Conservation (phyloP, 2,329 filamentous ascomycete species). For the Xylaria arbuscula region DNA sequence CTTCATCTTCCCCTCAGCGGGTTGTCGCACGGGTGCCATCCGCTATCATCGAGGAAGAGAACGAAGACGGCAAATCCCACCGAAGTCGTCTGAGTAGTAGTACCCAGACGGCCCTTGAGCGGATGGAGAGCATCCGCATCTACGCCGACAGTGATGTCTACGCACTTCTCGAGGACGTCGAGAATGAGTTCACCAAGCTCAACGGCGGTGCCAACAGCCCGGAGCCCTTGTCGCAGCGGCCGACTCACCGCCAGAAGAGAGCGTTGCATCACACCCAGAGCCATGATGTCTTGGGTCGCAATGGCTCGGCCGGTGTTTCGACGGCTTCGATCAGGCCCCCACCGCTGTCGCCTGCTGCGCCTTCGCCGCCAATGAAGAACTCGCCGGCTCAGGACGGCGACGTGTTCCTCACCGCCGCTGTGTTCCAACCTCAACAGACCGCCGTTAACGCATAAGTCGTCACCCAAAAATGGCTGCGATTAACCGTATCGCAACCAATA, state of each 20-base stretch:
- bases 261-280: slow-evolving; percentile 62
- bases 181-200: slow-evolving; percentile 66
- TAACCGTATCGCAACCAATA: background rate
- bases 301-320: slow-evolving; percentile 39
- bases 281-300: slow-evolving; percentile 61
- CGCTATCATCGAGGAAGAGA: slow-evolving; percentile 65
- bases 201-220: slow-evolving; percentile 48
- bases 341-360: slow-evolving; percentile 51
- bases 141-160: slow-evolving; percentile 76
- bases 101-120: slow-evolving; percentile 46
- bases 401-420: slow-evolving; percentile 62
- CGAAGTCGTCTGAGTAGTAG: slow-evolving; percentile 42
- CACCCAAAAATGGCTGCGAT: slow-evolving; percentile 13
- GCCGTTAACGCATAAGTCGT: slow-evolving; percentile 28
- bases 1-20: slow-evolving; percentile 62
- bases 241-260: slow-evolving; percentile 53
- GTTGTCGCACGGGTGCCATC: slow-evolving; percentile 66
- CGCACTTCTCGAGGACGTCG: slow-evolving; percentile 73
- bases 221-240: slow-evolving; percentile 37
- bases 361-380: slow-evolving; percentile 52
- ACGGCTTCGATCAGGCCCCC: slow-evolving; percentile 45
- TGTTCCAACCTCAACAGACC: slow-evolving; percentile 57
- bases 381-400: slow-evolving; percentile 47
- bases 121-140: slow-evolving; percentile 72
- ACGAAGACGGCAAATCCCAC: slow-evolving; percentile 51